Percentiles rank a stretch among this genome's conserved stretches.
phyloP scores from a whole-genome alignment of 2,329 filamentous ascomycete species.

The Celoporthe dispersa region DNA sequence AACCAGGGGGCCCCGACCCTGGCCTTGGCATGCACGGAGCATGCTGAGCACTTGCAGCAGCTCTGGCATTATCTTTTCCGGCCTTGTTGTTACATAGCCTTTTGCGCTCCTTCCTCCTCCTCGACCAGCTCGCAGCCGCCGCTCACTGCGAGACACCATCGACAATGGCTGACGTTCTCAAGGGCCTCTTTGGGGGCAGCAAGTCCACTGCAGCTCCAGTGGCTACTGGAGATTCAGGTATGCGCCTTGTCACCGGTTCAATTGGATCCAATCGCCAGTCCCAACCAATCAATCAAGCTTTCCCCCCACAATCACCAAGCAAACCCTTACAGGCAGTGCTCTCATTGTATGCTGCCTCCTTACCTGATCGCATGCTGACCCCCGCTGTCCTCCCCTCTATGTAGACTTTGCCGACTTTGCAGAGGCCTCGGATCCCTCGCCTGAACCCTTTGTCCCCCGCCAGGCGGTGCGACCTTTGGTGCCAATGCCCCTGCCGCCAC shows the following conservation, averaged over 20 bases:
- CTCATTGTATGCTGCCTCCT: background rate
- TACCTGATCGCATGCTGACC: background rate
- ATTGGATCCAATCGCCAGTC: background rate
- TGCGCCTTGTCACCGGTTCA: conserved; percentile 36
- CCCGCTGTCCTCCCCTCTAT: background rate
- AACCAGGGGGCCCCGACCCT: background rate
- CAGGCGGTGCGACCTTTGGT: conserved; percentile 46
- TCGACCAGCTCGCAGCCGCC: conserved; percentile 21
- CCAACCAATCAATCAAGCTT: background rate
- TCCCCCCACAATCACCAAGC: background rate
- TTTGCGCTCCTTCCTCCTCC: conserved; percentile 11
- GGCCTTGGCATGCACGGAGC: background rate
- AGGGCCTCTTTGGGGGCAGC: conserved; percentile 67
- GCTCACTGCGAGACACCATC: conserved; percentile 21
- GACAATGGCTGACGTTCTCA: conserved; percentile 63
- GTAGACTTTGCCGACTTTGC: conserved; percentile 95
- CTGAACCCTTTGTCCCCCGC: conserved; percentile 52
- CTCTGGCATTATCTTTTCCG: conserved; percentile 2
- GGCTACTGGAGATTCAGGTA: conserved; percentile 66
- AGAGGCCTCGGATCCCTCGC: conserved; percentile 70
- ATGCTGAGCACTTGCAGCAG: background rate
- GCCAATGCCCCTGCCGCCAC: conserved; percentile 52
- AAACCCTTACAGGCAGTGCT: background rate
- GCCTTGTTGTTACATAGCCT: background rate
- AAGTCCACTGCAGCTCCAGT: conserved; percentile 60